phyloP scores from a whole-genome alignment of 2,329 filamentous ascomycete species.

The Diaporthe nobilis region DNA sequence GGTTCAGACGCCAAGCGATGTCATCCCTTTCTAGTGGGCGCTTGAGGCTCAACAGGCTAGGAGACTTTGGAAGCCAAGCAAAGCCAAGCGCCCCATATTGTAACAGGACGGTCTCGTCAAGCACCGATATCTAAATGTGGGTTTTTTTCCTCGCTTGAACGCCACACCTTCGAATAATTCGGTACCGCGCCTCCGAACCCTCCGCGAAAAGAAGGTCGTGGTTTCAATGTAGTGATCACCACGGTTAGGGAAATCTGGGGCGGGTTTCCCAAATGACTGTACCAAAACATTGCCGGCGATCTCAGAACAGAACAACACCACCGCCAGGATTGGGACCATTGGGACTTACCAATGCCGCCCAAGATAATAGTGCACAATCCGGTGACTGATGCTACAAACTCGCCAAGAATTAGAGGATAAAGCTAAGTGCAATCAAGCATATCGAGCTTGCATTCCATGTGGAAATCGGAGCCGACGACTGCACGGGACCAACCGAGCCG shows the following conservation, averaged over 20 bases:
- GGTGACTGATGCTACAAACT: neutral
- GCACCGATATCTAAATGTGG: slow-evolving; percentile 18
- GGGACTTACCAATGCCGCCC: neutral
- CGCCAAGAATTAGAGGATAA: neutral
- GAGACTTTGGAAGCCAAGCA: slow-evolving; percentile 19
- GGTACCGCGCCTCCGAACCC: slow-evolving; percentile 19
- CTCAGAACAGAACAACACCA: slow-evolving; percentile 2
- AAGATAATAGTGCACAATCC: neutral
- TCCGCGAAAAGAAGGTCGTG: slow-evolving; percentile 1
- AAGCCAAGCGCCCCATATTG: slow-evolving; percentile 32
- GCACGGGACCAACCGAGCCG: slow-evolving; percentile 18
- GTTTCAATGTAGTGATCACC: slow-evolving; percentile 24
- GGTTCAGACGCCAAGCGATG: slow-evolving; percentile 32
- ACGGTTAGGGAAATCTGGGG: slow-evolving; percentile 27
- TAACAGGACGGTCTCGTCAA: slow-evolving; percentile 34
- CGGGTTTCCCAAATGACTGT: neutral
- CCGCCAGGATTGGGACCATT: neutral
- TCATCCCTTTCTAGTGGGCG: slow-evolving; percentile 27
- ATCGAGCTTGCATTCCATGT: neutral
- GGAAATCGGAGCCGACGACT: slow-evolving; percentile 17
- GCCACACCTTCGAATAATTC: slow-evolving; percentile 7
- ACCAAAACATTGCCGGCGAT: slow-evolving; percentile 24
- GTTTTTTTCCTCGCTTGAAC: slow-evolving; percentile 11
- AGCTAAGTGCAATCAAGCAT: slow-evolving; percentile 20
- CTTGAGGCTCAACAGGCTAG: slow-evolving; percentile 22